Evolutionary conservation across 345 rosid species (phyloP).

Genomic region (Populus euphratica): DNA sequence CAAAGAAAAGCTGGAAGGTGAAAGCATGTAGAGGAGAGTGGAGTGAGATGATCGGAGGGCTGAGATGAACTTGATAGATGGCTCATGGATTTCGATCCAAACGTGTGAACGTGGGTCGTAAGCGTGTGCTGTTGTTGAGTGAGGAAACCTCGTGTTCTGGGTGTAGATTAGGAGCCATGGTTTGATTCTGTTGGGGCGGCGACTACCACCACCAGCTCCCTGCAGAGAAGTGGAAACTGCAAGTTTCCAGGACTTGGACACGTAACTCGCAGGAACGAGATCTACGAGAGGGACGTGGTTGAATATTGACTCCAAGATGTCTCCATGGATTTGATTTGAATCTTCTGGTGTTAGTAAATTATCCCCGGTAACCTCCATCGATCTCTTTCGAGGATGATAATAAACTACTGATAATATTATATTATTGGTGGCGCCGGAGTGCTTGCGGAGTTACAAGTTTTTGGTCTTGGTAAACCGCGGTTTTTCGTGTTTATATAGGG

Average conservation of each 20-base stretch:
- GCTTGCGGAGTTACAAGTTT: no score
- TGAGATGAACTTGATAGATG: conserved; percentile 25
- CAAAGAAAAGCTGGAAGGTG: conserved; percentile 54
- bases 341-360: conserved; percentile 9
- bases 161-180: conserved; percentile 70
- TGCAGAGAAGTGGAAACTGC: conserved; percentile 61
- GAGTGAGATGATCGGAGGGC: conserved; percentile 57
- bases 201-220: no score
- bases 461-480: no score
- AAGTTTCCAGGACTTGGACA: conserved; percentile 64
- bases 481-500: not conserved
- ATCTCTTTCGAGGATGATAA: not conserved
- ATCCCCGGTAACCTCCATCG: not conserved
- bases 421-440: not conserved
- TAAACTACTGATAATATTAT: not conserved
- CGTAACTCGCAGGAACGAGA: conserved; percentile 54
- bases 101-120: conserved; percentile 70
- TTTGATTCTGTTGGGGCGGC: conserved; percentile 32
- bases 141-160: conserved; percentile 41
- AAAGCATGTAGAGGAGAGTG: conserved; percentile 51
- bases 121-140: conserved; percentile 36
- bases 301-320: conserved; percentile 48
- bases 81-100: conserved; percentile 46
- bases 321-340: conserved; percentile 35
- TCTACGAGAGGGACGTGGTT: conserved; percentile 53